Percentiles rank a stretch among this genome's conserved stretches.
Conservation (phyloP, 257 asterid species). For the Solanum peruvianum region DNA sequence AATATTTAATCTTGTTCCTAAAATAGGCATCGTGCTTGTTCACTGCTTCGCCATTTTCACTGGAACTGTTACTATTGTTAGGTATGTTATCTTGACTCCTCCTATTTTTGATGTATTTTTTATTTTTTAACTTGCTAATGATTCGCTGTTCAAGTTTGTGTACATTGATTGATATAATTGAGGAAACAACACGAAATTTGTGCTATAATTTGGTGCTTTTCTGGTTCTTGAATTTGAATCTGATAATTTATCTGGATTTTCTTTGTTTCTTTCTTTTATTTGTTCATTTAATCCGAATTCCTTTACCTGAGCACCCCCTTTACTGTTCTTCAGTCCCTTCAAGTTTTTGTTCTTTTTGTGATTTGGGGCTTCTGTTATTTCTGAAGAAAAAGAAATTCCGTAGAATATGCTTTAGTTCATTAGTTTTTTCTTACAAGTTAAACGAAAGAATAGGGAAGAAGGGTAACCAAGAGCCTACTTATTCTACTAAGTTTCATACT, state of each 20-base stretch:
- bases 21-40: not conserved
- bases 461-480: not conserved
- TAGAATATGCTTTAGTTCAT: not conserved
- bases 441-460: not conserved
- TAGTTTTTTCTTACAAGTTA: not conserved
- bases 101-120: not conserved
- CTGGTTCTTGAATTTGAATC: not conserved
- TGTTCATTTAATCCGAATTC: not conserved
- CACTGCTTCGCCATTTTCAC: not conserved
- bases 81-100: not conserved
- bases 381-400: not conserved
- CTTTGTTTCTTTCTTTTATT: not conserved
- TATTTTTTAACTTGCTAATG: not conserved
- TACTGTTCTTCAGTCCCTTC: not conserved
- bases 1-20: not conserved
- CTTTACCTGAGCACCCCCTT: not conserved
- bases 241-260: not conserved
- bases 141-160: not conserved
- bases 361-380: not conserved
- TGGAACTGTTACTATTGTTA: not conserved
- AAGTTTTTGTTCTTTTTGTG: not conserved
- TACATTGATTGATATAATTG: not conserved
- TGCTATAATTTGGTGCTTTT: not conserved
- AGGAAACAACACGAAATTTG: not conserved
- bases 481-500: not conserved